Percentiles rank a stretch among this genome's conserved stretches.
Conservation (phyloP, 495 filamentous ascomycete species). For the Penicillium diatomitis region DNA sequence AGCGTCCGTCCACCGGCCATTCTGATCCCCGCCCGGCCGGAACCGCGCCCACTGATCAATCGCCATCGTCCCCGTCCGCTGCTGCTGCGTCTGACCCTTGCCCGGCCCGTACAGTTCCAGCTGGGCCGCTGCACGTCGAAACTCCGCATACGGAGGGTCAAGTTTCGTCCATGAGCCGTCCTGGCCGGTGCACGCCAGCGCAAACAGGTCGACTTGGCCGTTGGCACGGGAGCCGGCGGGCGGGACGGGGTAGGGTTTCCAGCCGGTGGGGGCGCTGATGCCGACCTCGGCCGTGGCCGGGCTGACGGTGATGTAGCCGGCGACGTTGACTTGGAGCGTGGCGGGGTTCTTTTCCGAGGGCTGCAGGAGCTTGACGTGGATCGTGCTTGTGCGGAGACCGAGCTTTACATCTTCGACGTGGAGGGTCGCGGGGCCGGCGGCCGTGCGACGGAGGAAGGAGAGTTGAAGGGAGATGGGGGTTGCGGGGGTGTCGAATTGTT, state of each 20-base stretch:
- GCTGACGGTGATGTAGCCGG: constrained; percentile 60
- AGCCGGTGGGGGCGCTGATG: constrained; percentile 44
- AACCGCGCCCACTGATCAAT: constrained; percentile 63
- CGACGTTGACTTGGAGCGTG: constrained; percentile 45
- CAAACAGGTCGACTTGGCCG: constrained; percentile 15
- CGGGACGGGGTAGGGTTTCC: constrained; percentile 37
- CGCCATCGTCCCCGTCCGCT: constrained; percentile 24
- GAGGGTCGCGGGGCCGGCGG: constrained; percentile 52
- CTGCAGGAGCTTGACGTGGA: constrained; percentile 60
- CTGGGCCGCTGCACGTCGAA: constrained; percentile 46
- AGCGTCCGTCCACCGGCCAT: constrained; percentile 45
- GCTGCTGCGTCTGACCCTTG: constrained; percentile 15
- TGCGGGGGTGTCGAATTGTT: constrained; percentile 50
- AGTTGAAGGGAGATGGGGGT: constrained; percentile 57
- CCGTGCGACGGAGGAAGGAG: constrained; percentile 61
- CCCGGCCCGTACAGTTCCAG: constrained; percentile 48
- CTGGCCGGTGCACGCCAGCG: constrained; percentile 29
- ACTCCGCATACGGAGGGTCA: constrained; percentile 32
- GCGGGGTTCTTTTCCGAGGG: constrained; percentile 14
- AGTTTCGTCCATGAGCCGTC: constrained; percentile 24
- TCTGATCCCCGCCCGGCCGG: constrained; percentile 21
- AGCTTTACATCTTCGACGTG: constrained; percentile 64
- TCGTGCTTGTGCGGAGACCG: constrained; percentile 56
- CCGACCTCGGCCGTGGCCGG: constrained; percentile 52
- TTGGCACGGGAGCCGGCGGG: constrained; percentile 21